These are phyloP conservation scores for Cardamine occulta DNA, from an alignment of 345 rosid species.

Conservation along the genomic window DNA sequence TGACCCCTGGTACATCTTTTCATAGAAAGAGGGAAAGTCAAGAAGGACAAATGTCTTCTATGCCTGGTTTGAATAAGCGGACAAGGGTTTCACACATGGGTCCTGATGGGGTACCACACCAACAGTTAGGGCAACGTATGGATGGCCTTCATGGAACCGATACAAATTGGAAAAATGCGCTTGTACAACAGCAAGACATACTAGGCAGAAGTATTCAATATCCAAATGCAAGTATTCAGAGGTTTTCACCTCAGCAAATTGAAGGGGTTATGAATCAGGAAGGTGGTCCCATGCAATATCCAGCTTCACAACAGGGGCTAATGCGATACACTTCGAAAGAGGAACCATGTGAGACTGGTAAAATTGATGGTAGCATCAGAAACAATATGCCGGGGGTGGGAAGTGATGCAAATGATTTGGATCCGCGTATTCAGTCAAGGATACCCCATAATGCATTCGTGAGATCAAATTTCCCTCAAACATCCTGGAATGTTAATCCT, in stretches of 20 bases:
- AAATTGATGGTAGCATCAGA: slow-evolving; percentile 61
- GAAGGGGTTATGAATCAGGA: slow-evolving; percentile 77
- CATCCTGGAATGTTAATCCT: slow-evolving; percentile 66
- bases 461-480: slow-evolving; percentile 65
- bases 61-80: slow-evolving; percentile 70
- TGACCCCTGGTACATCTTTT: slow-evolving; percentile 56
- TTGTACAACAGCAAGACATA: slow-evolving; percentile 60
- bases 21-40: slow-evolving; percentile 76
- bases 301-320: slow-evolving; percentile 59
- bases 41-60: slow-evolving; percentile 66
- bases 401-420: slow-evolving; percentile 63
- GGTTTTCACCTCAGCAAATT: slow-evolving; percentile 68
- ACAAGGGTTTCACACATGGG: slow-evolving; percentile 54
- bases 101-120: slow-evolving; percentile 73
- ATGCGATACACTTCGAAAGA: slow-evolving; percentile 69
- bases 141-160: slow-evolving; percentile 70
- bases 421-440: slow-evolving; percentile 67
- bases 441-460: slow-evolving; percentile 55
- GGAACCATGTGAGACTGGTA: slow-evolving; percentile 76
- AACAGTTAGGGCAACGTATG: slow-evolving; percentile 60
- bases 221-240: slow-evolving; percentile 61
- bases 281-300: slow-evolving; percentile 57
- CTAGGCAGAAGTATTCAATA: slow-evolving; percentile 67
- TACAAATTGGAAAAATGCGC: slow-evolving; percentile 66
- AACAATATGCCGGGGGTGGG: slow-evolving; percentile 57